Conservation (phyloP, 2,329 filamentous ascomycete genomes). For the Aspergillus felis region DNA sequence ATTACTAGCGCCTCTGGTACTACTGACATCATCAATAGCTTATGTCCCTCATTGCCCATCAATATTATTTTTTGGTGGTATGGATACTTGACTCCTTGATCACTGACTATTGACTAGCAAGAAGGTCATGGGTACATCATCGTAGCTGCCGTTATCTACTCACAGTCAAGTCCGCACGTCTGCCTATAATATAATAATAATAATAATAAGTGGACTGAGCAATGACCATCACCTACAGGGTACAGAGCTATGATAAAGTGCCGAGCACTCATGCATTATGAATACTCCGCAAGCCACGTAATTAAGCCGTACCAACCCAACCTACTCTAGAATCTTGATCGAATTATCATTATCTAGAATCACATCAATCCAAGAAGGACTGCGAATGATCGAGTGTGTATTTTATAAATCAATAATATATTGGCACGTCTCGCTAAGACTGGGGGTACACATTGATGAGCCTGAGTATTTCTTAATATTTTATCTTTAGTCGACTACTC, state of each 20-base stretch:
- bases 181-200: too few species aligned
- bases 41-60: background rate
- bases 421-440: background rate
- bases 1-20: too few species aligned
- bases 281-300: background rate
- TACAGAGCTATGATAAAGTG: too few species aligned
- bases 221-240: too few species aligned
- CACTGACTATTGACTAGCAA: background rate
- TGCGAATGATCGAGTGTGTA: background rate
- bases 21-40: background rate
- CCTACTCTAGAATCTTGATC: too few species aligned
- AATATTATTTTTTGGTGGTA: background rate
- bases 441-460: background rate
- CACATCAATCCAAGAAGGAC: background rate
- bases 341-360: background rate
- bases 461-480: background rate
- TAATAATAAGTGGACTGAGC: too few species aligned
- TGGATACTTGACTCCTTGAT: too few species aligned
- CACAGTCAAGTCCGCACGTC: too few species aligned
- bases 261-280: too few species aligned
- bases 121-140: background rate
- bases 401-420: too few species aligned
- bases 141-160: too few species aligned
- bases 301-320: background rate
- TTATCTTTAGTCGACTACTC: background rate